Evolutionary conservation across 345 rosid genomes (phyloP).

Genomic region (Bruguiera sexangula): DNA sequence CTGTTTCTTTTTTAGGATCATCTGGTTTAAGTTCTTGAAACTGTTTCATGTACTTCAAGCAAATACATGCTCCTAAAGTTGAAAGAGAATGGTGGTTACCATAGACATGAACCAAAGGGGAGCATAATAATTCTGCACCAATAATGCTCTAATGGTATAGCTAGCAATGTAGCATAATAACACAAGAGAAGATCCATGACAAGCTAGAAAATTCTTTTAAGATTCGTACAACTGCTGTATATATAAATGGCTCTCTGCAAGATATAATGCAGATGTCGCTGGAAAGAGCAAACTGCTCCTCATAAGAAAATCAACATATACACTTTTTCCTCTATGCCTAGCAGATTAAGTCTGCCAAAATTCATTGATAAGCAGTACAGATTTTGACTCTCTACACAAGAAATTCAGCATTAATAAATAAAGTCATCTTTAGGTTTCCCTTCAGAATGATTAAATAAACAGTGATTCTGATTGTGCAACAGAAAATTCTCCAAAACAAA

Average conservation of each 20-base stretch:
- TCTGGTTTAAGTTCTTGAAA: too few species aligned
- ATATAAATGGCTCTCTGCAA: background rate
- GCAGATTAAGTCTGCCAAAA: conserved; percentile 9
- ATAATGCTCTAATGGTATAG: background rate
- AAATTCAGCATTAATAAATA: conserved; percentile 10
- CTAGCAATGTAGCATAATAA: background rate
- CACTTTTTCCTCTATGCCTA: conserved; percentile 1
- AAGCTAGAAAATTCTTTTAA: background rate
- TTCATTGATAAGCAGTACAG: conserved; percentile 11
- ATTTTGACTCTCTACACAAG: conserved; percentile 12
- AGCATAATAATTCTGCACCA: background rate
- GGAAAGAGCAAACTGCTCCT: conserved; percentile 3
- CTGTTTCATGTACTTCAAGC: too few species aligned
- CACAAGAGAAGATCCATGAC: background rate
- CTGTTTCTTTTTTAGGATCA: too few species aligned
- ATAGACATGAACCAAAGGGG: background rate
- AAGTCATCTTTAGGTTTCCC: conserved; percentile 15
- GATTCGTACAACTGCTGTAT: background rate
- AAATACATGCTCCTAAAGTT: background rate
- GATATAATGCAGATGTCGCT: conserved; percentile 4
- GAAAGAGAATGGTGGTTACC: background rate
- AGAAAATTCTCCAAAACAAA: conserved; percentile 33
- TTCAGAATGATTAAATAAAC: conserved; percentile 12
- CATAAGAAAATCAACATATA: background rate
- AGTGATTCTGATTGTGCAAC: conserved; percentile 24